Base-by-base conservation (phyloP, 208 protist genomes). In the Lotmaria passim region DNA sequence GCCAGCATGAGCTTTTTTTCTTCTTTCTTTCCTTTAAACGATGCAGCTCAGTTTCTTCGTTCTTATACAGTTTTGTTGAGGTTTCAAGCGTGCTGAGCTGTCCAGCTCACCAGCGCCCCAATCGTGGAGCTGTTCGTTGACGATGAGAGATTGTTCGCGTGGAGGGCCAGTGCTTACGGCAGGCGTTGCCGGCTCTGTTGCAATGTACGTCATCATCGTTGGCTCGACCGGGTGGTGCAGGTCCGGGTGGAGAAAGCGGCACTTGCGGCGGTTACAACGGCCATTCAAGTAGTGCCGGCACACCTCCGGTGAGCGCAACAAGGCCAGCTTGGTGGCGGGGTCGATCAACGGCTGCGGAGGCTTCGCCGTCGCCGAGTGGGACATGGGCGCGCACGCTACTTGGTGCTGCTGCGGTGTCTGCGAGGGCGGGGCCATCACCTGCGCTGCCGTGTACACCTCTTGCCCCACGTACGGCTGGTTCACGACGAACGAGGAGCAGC, bases 221-320 rank as follows among this genome's bases (percentile, higher is more conserved):
- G 46, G 51, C 46, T 41, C 52, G 17, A 36, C 10, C 26, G 55
- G 4, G 19, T 30, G 41, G 19, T 52, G 28, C 2, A 56, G 36
- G 56, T 83, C 69, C 6, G 76, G 71, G 58, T 90, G 84, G 14
- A 79, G 71, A 44, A 90, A 90, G 59, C 84, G 84, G 43, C 84
- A 90, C 62, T 90, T 90, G 46, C 84, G 77, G 21, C 84, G 80
- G 44, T 90, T 90, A 64, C 84, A 90, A 28, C 84, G 79, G 10
- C 84, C 82, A n/a, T 74, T 78, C 17, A 90, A 36, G 57, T 73
- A 86, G 73, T 90, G 84, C 5, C 81, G 76, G 67, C 84, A 90
- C 17, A 90, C 70, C 19, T 69, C 62, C 26, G 61, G 31, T 21
- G 61, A 64, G 53, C 7, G 21, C n/a, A 51, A 11, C 52, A 63